Evolutionary conservation across 1,284 basidiomycete genomes (phyloP).

Genomic region (Pseudozyma pruni): DNA sequence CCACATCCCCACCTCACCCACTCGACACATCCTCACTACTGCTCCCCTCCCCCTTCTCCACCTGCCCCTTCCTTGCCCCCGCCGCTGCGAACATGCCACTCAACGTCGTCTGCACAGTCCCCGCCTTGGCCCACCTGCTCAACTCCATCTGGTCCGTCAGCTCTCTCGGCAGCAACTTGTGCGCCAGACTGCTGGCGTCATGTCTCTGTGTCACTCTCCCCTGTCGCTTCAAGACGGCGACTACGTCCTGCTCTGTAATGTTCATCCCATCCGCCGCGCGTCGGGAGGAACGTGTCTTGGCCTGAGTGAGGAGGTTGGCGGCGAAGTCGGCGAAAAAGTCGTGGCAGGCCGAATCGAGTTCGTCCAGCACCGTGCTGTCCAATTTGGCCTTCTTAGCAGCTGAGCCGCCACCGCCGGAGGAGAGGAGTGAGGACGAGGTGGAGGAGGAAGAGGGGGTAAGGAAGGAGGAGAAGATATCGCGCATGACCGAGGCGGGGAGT

Average conservation of each 20-base stretch:
- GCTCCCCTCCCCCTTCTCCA: slow-evolving; percentile 5
- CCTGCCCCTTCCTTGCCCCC: neutral
- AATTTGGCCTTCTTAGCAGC: slow-evolving; percentile 30
- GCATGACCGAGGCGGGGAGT: slow-evolving; percentile 34
- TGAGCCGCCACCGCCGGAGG: neutral
- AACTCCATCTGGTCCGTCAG: slow-evolving; percentile 50
- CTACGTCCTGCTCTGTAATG: slow-evolving; percentile 40
- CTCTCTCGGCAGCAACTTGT: slow-evolving; percentile 38
- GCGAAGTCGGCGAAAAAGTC: slow-evolving; percentile 44
- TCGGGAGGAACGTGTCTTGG: slow-evolving; percentile 6
- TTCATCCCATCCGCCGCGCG: slow-evolving; percentile 5
- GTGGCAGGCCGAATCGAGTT: slow-evolving; percentile 35
- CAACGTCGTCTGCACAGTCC: slow-evolving; percentile 40
- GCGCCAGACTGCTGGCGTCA: slow-evolving; percentile 34
- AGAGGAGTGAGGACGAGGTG: slow-evolving; percentile 9
- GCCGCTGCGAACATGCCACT: slow-evolving; percentile 10
- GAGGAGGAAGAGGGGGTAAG: slow-evolving; percentile 17
- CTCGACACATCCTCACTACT: neutral
- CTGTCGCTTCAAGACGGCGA: slow-evolving; percentile 40
- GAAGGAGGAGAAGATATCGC: slow-evolving; percentile 44
- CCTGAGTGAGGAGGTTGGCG: slow-evolving; percentile 18
- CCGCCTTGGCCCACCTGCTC: slow-evolving; percentile 30
- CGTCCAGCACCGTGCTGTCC: slow-evolving; percentile 31
- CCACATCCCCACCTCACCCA: too few relatives aligned
- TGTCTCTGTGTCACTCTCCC: slow-evolving; percentile 34